phyloP scores from a whole-genome alignment of 129 eudicot genomes.

The Saussurea involucrata region DNA sequence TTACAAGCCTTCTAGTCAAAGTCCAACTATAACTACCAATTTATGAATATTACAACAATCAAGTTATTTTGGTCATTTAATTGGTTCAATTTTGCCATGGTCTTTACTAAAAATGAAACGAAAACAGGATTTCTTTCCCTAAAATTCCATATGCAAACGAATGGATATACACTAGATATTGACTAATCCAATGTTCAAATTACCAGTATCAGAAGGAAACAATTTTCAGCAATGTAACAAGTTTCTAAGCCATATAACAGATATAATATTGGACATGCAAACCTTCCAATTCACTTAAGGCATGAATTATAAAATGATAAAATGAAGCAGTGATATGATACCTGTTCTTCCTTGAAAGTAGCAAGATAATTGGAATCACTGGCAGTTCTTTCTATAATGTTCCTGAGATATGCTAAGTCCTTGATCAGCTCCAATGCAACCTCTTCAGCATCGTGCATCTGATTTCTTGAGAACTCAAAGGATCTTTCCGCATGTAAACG shows the following conservation, averaged over 20 bases:
- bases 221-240: background rate
- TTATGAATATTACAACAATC: background rate
- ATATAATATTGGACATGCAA: background rate
- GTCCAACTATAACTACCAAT: background rate
- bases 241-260: background rate
- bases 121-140: background rate
- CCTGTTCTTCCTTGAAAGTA: conserved; percentile 24
- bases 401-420: conserved; percentile 44
- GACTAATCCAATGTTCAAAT: background rate
- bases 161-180: background rate
- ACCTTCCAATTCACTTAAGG: background rate
- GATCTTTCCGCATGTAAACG: conserved; percentile 83
- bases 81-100: background rate
- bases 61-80: background rate
- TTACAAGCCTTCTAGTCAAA: background rate
- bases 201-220: background rate
- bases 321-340: conserved; percentile 1
- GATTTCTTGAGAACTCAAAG: conserved; percentile 73
- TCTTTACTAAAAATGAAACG: background rate
- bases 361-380: conserved; percentile 6
- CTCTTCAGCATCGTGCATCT: conserved; percentile 78
- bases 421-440: conserved; percentile 52
- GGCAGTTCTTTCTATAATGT: conserved; percentile 34
- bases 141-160: too few relatives aligned
- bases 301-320: background rate